A percentile compares a stretch with the other conserved stretches of the same genome.
These are phyloP conservation scores for Aphanocladium album DNA, from an alignment of 2,329 filamentous ascomycete genomes.

Conservation along the genomic window DNA sequence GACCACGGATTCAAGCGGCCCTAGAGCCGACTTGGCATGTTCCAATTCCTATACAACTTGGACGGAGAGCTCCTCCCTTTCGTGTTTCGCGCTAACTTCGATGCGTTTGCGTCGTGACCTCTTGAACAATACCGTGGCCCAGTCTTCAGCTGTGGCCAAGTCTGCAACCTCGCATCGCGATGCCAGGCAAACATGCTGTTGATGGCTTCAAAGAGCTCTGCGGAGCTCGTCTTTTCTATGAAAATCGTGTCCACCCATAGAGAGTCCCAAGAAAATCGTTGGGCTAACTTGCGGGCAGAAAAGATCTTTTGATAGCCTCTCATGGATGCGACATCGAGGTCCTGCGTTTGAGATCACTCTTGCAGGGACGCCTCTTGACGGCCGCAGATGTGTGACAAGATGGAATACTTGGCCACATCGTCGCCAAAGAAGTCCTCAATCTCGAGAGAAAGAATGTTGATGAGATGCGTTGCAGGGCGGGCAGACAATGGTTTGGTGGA, in stretches of 20 bases:
- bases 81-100: no score
- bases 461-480: background rate
- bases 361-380: background rate
- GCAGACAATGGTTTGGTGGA: background rate
- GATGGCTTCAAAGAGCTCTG: background rate
- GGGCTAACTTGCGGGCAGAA: background rate
- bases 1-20: no score
- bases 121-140: no score
- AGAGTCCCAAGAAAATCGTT: conserved; percentile 17
- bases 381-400: conserved; percentile 22
- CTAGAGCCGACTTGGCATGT: no score
- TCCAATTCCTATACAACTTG: no score
- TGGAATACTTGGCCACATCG: conserved; percentile 19
- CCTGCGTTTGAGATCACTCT: background rate
- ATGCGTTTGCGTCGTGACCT: no score
- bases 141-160: no score
- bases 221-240: conserved; percentile 2
- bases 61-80: no score
- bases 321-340: background rate
- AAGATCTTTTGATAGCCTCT: background rate
- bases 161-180: background rate
- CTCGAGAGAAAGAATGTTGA: background rate
- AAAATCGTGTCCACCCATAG: conserved; percentile 23
- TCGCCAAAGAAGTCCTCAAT: conserved; percentile 4
- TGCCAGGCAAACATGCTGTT: conserved; percentile 1